Base-by-base conservation (phyloP, 1,284 basidiomycete species). In the Trichosporon sp. region DNA sequence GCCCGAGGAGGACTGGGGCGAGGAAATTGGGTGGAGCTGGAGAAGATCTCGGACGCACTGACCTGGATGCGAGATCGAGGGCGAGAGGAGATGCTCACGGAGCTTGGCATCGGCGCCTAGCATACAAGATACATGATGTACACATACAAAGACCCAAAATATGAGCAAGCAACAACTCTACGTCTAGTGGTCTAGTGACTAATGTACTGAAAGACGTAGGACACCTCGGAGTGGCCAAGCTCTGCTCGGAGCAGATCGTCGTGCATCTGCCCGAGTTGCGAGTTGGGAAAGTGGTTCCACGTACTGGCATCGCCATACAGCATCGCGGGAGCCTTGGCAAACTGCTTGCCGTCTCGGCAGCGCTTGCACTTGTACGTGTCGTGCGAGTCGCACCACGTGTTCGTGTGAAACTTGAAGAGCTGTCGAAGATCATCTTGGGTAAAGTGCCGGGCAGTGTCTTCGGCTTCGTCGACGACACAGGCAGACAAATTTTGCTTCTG, bases 231-330 rank as follows among this genome's bases (percentile, higher is more conserved):
- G 61, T 90, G 79, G 3, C 91, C 92, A 65, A 91, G 88, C 83
- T 99, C 97, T 0, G 94, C 94, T 12, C 97, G 88, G 56, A 99
- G 86, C 65, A 99, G 87, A 81, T 99, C 96, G 78, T 99, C 97
- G 79, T 99, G 96, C 78, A 98, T 93, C 77, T 91, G 91, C 80
- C 90, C 90, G 71, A 99, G 86, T 81, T 98, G 92, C 0, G 85
- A 84, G 77, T 96, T 97, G 1, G 92, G 92, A 80, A 93, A 96
- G 81, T 99, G 97, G 83, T 99, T 99, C 97, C 96, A 99, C 93
- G 95, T 94, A 91, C 93, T 96, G 6, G 93, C 93, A 83, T 99
- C 96, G 43, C 97, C 97, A 77, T 99, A 99, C 19, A 99, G 84
- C 80, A 99, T 84, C 0, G 93, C 95, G 0, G 90, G 89, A 2